Evolutionary conservation across 225 moss, liverwort and hornwort species (phyloP).

Genomic region (Pseudisothecium myosuroides): DNA sequence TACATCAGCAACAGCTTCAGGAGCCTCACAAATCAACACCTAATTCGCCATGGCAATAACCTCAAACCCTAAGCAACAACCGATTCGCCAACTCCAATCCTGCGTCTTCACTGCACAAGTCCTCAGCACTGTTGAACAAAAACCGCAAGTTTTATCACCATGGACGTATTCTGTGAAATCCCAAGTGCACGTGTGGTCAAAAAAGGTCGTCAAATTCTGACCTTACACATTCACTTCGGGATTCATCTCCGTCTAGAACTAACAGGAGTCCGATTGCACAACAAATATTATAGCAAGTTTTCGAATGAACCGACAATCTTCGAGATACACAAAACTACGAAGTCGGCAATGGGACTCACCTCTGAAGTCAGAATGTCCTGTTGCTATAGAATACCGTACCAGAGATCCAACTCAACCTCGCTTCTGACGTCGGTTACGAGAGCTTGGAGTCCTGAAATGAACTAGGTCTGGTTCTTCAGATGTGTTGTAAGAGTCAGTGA

Average conservation of each 20-base stretch:
- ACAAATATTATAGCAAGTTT: background rate
- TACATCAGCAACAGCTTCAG: background rate
- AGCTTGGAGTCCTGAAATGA: background rate
- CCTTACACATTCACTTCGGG: no score
- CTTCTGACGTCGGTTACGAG: no score
- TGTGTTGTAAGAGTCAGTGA: background rate
- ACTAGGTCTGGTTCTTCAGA: background rate
- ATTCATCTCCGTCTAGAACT: background rate
- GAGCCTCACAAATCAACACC: background rate
- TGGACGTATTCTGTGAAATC: background rate
- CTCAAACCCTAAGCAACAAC: background rate
- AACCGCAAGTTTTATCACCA: background rate
- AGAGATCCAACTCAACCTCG: background rate
- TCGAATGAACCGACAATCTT: background rate
- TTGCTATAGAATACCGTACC: background rate
- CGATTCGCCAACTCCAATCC: background rate
- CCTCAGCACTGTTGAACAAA: background rate
- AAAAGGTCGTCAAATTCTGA: background rate
- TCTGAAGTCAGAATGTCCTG: background rate
- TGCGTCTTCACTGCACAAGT: background rate
- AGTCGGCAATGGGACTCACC: background rate
- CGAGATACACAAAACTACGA: background rate
- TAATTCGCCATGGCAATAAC: no score
- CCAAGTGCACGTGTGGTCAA: background rate
- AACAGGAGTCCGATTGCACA: no score